A percentile compares a stretch with the other conserved stretches of the same genome.
Conservation (phyloP, 768 basidiomycete species). For the Boletus bicolor region DNA sequence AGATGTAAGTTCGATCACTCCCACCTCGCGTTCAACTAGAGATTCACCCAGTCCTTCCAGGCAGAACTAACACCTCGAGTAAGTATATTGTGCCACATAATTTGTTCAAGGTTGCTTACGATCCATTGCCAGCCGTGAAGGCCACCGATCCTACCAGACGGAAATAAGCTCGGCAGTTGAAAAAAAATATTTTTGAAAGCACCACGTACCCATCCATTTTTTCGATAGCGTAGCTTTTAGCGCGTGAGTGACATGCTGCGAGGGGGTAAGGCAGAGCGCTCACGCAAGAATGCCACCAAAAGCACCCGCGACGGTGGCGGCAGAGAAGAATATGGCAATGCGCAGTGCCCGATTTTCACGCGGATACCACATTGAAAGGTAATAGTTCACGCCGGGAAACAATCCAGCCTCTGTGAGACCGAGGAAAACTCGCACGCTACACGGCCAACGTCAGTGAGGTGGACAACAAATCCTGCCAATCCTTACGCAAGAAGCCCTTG, state of each 20-base stretch:
- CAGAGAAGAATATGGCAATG: constrained; percentile 52
- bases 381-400: no score
- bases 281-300: constrained; percentile 51
- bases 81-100: neutral
- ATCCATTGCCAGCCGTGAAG: constrained; percentile 40
- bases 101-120: constrained; percentile 21
- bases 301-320: constrained; percentile 52
- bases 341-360: no score
- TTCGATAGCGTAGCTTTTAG: constrained; percentile 35
- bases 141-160: constrained; percentile 20
- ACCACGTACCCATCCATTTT: constrained; percentile 32
- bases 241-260: neutral
- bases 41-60: constrained; percentile 28
- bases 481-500: no score
- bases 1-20: neutral
- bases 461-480: no score
- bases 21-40: neutral
- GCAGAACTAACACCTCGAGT: constrained; percentile 26
- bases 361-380: no score
- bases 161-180: neutral
- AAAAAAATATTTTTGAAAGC: constrained; percentile 8
- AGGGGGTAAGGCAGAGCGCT: constrained; percentile 9
- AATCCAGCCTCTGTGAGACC: no score
- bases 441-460: no score
- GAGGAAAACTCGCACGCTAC: no score